These are phyloP conservation scores for Cryptosporidium muris DNA, from an alignment of 169 alveolate species.

Conservation along the genomic window DNA sequence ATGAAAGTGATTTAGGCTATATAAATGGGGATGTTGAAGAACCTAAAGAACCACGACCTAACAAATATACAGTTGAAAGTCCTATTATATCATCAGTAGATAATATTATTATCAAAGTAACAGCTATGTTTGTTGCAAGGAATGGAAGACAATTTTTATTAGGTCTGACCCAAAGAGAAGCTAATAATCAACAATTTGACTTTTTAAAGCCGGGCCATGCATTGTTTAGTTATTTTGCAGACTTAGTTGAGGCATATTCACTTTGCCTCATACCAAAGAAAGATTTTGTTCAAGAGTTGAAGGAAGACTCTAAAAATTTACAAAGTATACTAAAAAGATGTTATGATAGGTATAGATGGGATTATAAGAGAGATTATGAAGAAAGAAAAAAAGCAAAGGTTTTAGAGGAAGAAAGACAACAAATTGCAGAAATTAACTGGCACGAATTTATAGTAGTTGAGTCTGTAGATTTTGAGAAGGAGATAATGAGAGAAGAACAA, in stretches of 20 bases:
- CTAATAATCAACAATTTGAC: slow-evolving; percentile 90
- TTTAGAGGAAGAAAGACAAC: slow-evolving; percentile 74
- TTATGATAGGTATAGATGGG: slow-evolving; percentile 71
- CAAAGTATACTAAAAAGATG: slow-evolving; percentile 33
- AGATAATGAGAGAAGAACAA: background rate
- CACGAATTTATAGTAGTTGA: slow-evolving; percentile 75
- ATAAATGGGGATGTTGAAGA: slow-evolving; percentile 74
- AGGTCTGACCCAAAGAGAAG: slow-evolving; percentile 88
- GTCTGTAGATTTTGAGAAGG: slow-evolving; percentile 70
- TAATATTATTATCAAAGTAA: slow-evolving; percentile 90
- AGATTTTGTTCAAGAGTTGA: slow-evolving; percentile 84
- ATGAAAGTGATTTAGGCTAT: slow-evolving; percentile 64
- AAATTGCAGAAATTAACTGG: slow-evolving; percentile 71
- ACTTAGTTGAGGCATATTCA: slow-evolving; percentile 92
- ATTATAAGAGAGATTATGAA: slow-evolving; percentile 86
- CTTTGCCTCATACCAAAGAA: slow-evolving; percentile 91
- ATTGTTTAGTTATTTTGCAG: slow-evolving; percentile 92
- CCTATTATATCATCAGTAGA: slow-evolving; percentile 84
- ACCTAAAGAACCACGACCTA: slow-evolving; percentile 74
- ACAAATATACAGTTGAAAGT: slow-evolving; percentile 75
- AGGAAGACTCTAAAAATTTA: slow-evolving; percentile 80
- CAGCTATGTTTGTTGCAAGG: slow-evolving; percentile 96
- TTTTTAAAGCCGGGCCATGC: slow-evolving; percentile 95
- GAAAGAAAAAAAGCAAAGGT: slow-evolving; percentile 72
- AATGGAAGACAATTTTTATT: slow-evolving; percentile 94